A percentile compares a stretch with the other conserved stretches of the same genome.
Conservation (phyloP, 108 stramenopile genomes). For the Epithemia pelagica region DNA sequence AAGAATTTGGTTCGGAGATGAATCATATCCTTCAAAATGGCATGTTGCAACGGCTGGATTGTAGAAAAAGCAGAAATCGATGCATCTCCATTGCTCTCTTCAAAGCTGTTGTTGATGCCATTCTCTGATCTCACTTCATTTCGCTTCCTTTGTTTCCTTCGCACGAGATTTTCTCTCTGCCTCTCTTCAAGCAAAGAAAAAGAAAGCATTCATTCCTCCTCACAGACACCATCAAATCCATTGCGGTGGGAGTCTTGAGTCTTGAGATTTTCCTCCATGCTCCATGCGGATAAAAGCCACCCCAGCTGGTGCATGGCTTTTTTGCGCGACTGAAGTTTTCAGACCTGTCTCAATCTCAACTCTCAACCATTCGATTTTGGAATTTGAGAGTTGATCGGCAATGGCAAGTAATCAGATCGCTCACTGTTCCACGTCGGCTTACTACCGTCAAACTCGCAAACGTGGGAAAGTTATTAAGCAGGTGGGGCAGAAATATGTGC, state of each 20-base stretch:
- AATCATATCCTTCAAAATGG: not conserved
- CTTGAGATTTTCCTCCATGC: too few species aligned
- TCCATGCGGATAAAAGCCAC: too few species aligned
- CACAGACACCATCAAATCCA: too few species aligned
- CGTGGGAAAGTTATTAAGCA: conserved; percentile 75
- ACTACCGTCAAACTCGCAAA: conserved; percentile 47
- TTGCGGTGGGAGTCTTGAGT: too few species aligned
- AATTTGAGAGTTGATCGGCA: too few species aligned
- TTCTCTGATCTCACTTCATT: not conserved
- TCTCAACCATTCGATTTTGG: too few species aligned
- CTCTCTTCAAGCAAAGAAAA: not conserved
- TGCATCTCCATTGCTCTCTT: too few species aligned
- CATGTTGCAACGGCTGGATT: not conserved
- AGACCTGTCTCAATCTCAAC: too few species aligned
- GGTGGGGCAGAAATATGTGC: conserved; percentile 69
- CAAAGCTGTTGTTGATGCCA: too few species aligned
- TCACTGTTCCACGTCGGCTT: conserved; percentile 8
- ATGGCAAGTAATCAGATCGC: too few species aligned
- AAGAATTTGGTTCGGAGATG: not conserved
- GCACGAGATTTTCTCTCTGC: not conserved
- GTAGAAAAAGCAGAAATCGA: not conserved
- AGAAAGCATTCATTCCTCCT: not conserved
- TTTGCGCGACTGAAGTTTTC: too few species aligned
- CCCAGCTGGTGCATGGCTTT: too few species aligned
- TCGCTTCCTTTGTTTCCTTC: not conserved